Base-by-base conservation (phyloP, 192 early-diverging fungal species). In the Entomortierella beljakovae region DNA sequence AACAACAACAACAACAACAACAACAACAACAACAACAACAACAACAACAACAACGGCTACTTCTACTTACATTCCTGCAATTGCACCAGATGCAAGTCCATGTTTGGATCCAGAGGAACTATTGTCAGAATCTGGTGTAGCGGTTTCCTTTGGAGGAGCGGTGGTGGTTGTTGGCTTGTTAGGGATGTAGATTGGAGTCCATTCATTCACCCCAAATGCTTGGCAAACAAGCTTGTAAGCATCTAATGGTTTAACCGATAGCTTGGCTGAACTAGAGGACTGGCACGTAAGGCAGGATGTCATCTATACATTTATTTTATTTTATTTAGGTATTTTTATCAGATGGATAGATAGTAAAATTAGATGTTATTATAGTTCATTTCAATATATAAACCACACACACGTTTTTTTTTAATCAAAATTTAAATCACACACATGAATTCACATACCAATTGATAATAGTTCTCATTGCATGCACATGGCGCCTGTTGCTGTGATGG, bases 381-480 rank as follows among this genome's bases (percentile, higher is more conserved):
- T n/a, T n/a, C n/a, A n/a, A n/a, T n/a, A n/a, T n/a, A n/a, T n/a
- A n/a, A n/a, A n/a, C n/a, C n/a, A n/a, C n/a, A n/a, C n/a, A n/a
- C n/a, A n/a, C n/a, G n/a, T n/a, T n/a, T n/a, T n/a, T n/a, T n/a
- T n/a, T n/a, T n/a, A n/a, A n/a, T n/a, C n/a, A n/a, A n/a, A n/a
- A n/a, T n/a, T n/a, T n/a, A n/a, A n/a, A n/a, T n/a, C n/a, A n/a
- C n/a, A n/a, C n/a, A n/a, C n/a, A n/a, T n/a, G n/a, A n/a, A 46
- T 46, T 46, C 13, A 6, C 15, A 20, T 74, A 74, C 71, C 71
- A 61, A 57, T 29, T 35, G 25, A 25, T 66, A 74, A 55, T 35
- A 66, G 57, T 66, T 65, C 35, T 66, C 49, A 42, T 66, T 66
- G 51, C 71, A 74, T 63, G 57, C 63, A 28, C 71, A 70, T 31